Percentiles rank a stretch among this genome's conserved stretches.
Conservation (phyloP, 176 grass and related monocot species). For the Triticum timopheevii region DNA sequence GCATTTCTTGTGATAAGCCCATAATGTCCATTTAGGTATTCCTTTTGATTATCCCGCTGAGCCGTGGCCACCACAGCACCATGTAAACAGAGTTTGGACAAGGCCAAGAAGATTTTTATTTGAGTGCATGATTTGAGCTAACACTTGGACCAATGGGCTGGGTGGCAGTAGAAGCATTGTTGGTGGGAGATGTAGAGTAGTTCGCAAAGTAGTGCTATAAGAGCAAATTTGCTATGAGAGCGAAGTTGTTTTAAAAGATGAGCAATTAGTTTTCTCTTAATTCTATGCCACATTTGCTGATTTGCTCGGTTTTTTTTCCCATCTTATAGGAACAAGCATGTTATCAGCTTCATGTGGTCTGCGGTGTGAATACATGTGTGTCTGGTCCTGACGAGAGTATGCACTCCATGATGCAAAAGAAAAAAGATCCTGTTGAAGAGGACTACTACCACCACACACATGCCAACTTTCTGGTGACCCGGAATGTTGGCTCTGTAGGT, state of each 20-base stretch:
- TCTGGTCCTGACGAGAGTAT: neutral
- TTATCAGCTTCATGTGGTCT: slow-evolving; percentile 1
- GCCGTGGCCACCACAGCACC: neutral
- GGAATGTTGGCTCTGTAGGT: neutral
- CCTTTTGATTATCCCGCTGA: too few species aligned
- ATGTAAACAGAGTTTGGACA: neutral
- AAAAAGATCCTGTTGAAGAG: neutral
- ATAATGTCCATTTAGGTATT: too few species aligned
- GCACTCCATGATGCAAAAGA: neutral
- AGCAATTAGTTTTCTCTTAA: neutral
- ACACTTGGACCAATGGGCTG: neutral
- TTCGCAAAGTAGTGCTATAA: neutral
- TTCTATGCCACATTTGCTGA: neutral
- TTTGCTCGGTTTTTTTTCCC: neutral
- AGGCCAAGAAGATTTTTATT: neutral
- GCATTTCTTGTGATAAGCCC: too few species aligned
- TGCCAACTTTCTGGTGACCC: slow-evolving; percentile 12
- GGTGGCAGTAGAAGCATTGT: neutral
- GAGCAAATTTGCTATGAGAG: neutral
- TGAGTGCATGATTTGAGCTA: neutral
- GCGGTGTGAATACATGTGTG: neutral
- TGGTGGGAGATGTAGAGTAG: neutral
- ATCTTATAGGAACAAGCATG: neutral
- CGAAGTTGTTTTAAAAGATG: neutral
- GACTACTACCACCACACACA: neutral